A percentile compares a stretch with the other conserved stretches of the same genome.
These are phyloP conservation scores for Podila epicladia DNA, from an alignment of 192 early-diverging fungal genomes.

Conservation along the genomic window DNA sequence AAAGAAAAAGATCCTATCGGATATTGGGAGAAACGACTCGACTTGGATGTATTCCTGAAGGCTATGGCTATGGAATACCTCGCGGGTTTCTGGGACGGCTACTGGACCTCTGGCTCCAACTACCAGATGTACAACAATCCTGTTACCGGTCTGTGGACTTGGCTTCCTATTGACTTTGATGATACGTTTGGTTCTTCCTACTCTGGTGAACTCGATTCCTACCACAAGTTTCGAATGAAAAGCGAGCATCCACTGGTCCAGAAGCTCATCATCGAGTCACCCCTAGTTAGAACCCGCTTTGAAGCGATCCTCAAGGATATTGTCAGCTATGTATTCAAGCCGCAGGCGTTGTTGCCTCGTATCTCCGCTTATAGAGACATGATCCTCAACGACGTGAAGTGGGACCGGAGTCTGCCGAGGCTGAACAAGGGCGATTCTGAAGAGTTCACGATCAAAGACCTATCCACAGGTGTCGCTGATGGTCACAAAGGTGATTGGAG, in stretches of 20 bases:
- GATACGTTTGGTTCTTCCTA: constrained; percentile 50
- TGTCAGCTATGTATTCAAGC: constrained; percentile 55
- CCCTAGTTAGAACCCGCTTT: constrained; percentile 46
- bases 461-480: constrained; percentile 4
- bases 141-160: constrained; percentile 45
- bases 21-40: constrained; percentile 32
- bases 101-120: constrained; percentile 55
- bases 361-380: constrained; percentile 44
- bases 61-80: constrained; percentile 53
- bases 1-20: constrained; percentile 15
- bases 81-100: constrained; percentile 48
- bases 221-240: constrained; percentile 24
- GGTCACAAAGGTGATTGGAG: constrained; percentile 10
- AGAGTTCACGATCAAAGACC: constrained; percentile 11
- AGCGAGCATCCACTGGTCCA: constrained; percentile 25
- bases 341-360: constrained; percentile 41
- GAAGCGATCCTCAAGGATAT: constrained; percentile 52
- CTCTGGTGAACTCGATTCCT: constrained; percentile 22
- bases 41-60: constrained; percentile 37
- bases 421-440: constrained; percentile 8
- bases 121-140: constrained; percentile 55
- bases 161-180: constrained; percentile 56
- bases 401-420: constrained; percentile 41
- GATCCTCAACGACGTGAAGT: constrained; percentile 52
- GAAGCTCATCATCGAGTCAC: constrained; percentile 44